Base-by-base conservation (phyloP, 2,329 filamentous ascomycete species). In the Herpotrichia juniperi region DNA sequence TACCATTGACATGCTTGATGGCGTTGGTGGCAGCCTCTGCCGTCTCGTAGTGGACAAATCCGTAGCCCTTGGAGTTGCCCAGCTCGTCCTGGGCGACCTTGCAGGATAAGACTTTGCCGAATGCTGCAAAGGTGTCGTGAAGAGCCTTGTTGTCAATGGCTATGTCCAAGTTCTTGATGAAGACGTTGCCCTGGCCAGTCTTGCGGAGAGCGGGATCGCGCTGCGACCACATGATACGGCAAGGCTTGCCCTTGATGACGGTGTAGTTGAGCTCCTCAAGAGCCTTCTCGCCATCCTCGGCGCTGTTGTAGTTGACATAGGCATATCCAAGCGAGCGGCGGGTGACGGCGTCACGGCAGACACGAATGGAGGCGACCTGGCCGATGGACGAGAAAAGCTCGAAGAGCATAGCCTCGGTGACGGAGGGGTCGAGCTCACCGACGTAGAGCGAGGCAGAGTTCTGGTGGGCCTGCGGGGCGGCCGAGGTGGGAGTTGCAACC, bases 141-240 rank as follows among this genome's bases (percentile, higher is more conserved):
- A 99, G 90, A 76, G 94, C 94, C 87, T 99, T 99, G 89, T 99
- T 99, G 82, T 99, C 94, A 71, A 99, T 99, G 69, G 94, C 94
- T 65, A 88, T 89, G 78, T 99, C 94, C 63, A 99, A 84, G 83
- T 99, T 99, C 89, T 99, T 99, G 87, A 99, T 99, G 86, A 99
- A 99, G 69, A 99, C 93, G 75, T 99, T 99, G 77, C 94, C 94
- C 81, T 97, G 92, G 64, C 94, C 94, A 67, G 92, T 99, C 88
- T 99, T 99, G 83, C 94, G 94, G 69, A 99, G 88, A 76, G 93
- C 93, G 63, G 94, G 94, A 79, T 99, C 94, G 78, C 94, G 94
- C 86, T 99, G 94, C 62, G 94, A 99, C 94, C 94, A 99, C 94
- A 99, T 99, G 82, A 99, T 99, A 74, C 94, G 93, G 89, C 94